Evolutionary conservation across 192 early-diverging fungal genomes (phyloP), one percentile per base, ranked within the genome.

Genomic region (Nowakowskiella sp.): DNA sequence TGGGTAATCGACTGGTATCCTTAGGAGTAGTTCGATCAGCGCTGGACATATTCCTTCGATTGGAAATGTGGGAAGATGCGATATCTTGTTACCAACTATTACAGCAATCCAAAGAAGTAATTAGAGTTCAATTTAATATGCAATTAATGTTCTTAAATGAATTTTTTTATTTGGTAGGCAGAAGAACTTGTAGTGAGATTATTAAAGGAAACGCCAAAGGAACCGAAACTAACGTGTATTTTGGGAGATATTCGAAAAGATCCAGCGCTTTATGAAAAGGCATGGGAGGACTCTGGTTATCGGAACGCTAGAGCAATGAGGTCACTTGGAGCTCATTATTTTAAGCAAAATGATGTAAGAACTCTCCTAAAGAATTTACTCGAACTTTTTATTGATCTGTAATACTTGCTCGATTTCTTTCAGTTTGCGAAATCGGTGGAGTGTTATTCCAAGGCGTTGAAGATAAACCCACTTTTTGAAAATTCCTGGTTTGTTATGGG

Each of bases 11-110:
- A 34, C 91, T 87, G 66, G 74, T 92, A 57, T 70, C 77, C 2
- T 60, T 97, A 47, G 96, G 96, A 34, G 86, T 95, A 1, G 47
- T 91, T 22, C 83, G 88, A 10, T 92, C 92, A 3, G 90, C 96
- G 3, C 67, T 95, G 26, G 89, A 99, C 43, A 95, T 99, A 44
- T 99, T 83, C 64, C 84, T 89, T 61, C 86, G 96, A 9, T 67
- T 99, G 50, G 81, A 95, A 53, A 73, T 95, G 77, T 99, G 96
- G 96, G 94, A 99, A 61, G 86, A 99, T 54, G 84, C 85, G 5
- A 84, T 99, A 28, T 65, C 77, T 7, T 93, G 91, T 66, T 81
- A 89, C 59, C 83, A 89, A 62, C 72, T 92, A 74, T 64, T 94
- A 49, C 89, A 86, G 42, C 78, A 95, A 64, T 59, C 70, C n/a